Conservation (phyloP, 352 stramenopile genomes). For the Phytophthora niederhauseri region DNA sequence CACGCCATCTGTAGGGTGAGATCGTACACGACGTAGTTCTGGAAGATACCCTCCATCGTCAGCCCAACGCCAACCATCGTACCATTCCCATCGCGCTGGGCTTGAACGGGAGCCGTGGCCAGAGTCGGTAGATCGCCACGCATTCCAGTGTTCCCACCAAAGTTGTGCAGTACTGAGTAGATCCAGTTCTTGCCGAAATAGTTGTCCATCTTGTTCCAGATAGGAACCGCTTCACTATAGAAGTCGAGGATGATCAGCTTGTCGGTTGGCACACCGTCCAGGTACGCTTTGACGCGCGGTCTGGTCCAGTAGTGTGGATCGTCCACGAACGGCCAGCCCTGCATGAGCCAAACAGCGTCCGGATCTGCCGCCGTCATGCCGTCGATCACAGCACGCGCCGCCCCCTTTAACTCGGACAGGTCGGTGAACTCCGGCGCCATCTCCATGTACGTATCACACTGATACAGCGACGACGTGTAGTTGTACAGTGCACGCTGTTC, state of each 20-base stretch:
- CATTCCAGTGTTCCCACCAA: constrained; percentile 76
- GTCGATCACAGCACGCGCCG: constrained; percentile 70
- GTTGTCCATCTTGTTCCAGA: constrained; percentile 80
- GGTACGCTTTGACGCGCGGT: constrained; percentile 56
- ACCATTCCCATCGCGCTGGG: constrained; percentile 45
- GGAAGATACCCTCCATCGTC: constrained; percentile 87
- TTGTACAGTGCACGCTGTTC: constrained; percentile 64
- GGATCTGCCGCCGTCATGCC: constrained; percentile 73
- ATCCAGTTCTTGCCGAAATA: constrained; percentile 87
- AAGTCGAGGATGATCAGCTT: constrained; percentile 81
- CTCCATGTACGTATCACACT: constrained; percentile 85
- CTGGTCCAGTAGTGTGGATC: constrained; percentile 64
- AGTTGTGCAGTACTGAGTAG: constrained; percentile 86
- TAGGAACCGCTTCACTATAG: constrained; percentile 71
- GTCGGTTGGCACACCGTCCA: constrained; percentile 58
- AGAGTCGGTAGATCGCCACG: constrained; percentile 73
- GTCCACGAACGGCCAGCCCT: constrained; percentile 80
- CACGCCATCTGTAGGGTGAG: constrained; percentile 77
- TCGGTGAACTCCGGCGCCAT: constrained; percentile 75
- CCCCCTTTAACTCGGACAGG: constrained; percentile 41
- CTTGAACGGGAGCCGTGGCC: constrained; percentile 50
- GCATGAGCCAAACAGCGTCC: constrained; percentile 84
- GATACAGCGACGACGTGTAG: constrained; percentile 78
- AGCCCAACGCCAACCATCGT: constrained; percentile 79
- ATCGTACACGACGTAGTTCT: constrained; percentile 89